Conservation (phyloP, 257 asterid genomes). For the Scutellaria galericulata region DNA sequence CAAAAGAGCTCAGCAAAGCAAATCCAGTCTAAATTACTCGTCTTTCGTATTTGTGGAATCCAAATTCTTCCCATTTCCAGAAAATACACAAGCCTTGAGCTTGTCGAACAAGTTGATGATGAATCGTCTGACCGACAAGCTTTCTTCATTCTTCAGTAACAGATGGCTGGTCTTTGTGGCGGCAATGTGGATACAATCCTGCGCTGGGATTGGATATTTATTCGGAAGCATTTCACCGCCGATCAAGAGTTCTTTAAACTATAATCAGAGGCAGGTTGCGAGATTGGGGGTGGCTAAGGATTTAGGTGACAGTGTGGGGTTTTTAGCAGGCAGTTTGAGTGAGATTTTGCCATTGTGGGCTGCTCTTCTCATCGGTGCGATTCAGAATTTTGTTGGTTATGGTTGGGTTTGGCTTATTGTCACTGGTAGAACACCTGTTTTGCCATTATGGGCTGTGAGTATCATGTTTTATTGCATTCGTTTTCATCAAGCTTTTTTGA, state of each 20-base stretch:
- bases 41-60: background rate
- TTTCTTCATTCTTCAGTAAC: slow-evolving; percentile 47
- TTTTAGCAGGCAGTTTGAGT: slow-evolving; percentile 63
- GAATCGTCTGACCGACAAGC: slow-evolving; percentile 32
- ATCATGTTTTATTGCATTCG: background rate
- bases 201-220: slow-evolving; percentile 83
- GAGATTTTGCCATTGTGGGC: slow-evolving; percentile 75
- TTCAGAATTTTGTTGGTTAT: slow-evolving; percentile 80
- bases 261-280: slow-evolving; percentile 74
- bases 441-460: slow-evolving; percentile 86
- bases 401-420: slow-evolving; percentile 78
- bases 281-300: slow-evolving; percentile 83
- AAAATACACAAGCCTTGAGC: background rate
- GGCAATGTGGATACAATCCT: slow-evolving; percentile 88
- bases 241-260: slow-evolving; percentile 64
- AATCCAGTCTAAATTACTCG: background rate
- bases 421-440: slow-evolving; percentile 53
- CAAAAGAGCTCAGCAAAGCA: background rate
- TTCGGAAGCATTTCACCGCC: slow-evolving; percentile 82
- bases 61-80: slow-evolving; percentile 23
- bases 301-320: slow-evolving; percentile 82
- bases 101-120: slow-evolving; percentile 8
- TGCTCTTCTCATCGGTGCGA: slow-evolving; percentile 67
- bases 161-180: slow-evolving; percentile 90
- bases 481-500: background rate